These are phyloP conservation scores for Barbarea vulgaris DNA, from an alignment of 345 rosid genomes.

Conservation along the genomic window DNA sequence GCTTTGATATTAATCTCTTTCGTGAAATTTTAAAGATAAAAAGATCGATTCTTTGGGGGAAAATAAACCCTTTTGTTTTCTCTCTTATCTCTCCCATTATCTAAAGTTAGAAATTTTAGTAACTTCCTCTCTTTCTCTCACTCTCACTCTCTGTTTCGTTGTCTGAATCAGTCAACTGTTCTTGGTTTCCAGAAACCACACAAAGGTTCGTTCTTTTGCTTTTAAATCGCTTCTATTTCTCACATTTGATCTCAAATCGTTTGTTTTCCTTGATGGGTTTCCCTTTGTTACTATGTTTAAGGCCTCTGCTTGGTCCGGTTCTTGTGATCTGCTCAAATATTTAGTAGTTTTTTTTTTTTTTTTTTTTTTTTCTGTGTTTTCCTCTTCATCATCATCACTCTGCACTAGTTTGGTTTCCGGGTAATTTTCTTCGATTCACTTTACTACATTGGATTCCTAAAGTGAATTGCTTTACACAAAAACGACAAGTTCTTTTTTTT, in stretches of 20 bases:
- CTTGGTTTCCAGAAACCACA: conserved; percentile 17
- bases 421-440: neutral
- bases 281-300: neutral
- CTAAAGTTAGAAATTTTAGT: neutral
- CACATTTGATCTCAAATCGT: conserved; percentile 1
- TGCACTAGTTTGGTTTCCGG: conserved; percentile 12
- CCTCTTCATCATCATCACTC: conserved; percentile 26
- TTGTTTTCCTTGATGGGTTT: conserved; percentile 13
- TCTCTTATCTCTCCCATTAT: neutral
- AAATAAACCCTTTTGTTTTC: neutral
- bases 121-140: conserved; percentile 2
- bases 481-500: neutral
- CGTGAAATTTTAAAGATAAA: neutral
- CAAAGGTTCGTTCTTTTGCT: conserved; percentile 30
- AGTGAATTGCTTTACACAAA: conserved; percentile 6
- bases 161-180: conserved; percentile 19
- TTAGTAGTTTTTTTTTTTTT: too few species aligned
- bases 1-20: conserved; percentile 11
- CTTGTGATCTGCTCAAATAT: conserved; percentile 1
- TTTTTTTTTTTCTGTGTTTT: neutral
- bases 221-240: neutral
- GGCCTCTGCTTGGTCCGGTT: neutral
- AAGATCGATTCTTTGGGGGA: neutral
- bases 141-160: neutral
- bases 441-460: conserved; percentile 36